phyloP scores from a whole-genome alignment of 2,329 filamentous ascomycete genomes.

The Talaromyces sp. region DNA sequence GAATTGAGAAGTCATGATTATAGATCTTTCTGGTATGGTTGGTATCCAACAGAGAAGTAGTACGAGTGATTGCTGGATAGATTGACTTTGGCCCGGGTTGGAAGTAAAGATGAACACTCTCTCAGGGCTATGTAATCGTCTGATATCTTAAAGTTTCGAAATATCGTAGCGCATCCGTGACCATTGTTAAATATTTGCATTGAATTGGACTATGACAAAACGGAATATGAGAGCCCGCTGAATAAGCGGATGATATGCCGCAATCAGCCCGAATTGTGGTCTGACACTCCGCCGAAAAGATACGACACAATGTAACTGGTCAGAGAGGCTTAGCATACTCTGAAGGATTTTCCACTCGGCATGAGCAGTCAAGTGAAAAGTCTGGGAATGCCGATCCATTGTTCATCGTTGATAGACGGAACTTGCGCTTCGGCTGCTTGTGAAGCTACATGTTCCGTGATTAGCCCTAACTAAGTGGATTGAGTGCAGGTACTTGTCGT shows the following conservation, averaged over 20 bases:
- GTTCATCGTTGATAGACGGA: neutral
- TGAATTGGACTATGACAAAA: neutral
- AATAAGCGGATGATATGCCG: neutral
- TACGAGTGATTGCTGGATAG: neutral
- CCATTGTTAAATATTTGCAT: too few species aligned
- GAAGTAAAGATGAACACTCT: neutral
- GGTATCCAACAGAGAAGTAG: too few species aligned
- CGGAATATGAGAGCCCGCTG: neutral
- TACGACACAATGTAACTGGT: neutral
- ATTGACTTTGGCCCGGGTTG: neutral
- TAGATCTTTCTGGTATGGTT: neutral
- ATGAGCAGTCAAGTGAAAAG: neutral
- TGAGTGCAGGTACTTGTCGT: neutral
- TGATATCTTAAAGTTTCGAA: too few species aligned
- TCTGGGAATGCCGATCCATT: neutral
- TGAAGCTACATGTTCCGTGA: neutral
- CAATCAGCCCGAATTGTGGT: neutral
- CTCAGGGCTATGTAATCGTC: too few species aligned
- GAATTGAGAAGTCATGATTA: neutral
- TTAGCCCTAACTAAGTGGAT: neutral
- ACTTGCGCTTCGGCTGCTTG: neutral
- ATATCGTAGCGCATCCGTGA: too few species aligned
- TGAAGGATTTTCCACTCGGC: neutral
- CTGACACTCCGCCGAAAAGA: neutral
- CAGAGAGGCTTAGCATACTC: neutral